phyloP scores from a whole-genome alignment of 495 filamentous ascomycete genomes.

The Aeminium ludgeri region DNA sequence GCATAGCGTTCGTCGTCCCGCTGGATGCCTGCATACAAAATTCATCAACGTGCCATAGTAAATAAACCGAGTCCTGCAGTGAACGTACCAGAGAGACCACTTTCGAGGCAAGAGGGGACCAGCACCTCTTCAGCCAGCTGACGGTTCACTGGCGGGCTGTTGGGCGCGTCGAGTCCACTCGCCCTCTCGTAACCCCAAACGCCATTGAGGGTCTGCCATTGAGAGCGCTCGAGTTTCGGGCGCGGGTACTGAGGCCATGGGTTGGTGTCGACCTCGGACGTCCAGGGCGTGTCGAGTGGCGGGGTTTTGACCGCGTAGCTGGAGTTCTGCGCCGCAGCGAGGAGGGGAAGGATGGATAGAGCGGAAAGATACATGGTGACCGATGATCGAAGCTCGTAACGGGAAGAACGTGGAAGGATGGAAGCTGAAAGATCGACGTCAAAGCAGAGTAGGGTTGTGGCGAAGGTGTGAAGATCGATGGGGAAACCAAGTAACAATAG shows the following conservation, averaged over 20 bases:
- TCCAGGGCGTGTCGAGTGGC: slow-evolving; percentile 55
- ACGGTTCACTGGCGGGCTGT: slow-evolving; percentile 28
- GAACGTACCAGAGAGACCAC: slow-evolving; percentile 31
- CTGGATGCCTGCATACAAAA: slow-evolving; percentile 33
- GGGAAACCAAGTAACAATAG: no score
- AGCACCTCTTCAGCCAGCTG: slow-evolving; percentile 34
- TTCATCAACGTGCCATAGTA: neutral
- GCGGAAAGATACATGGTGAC: no score
- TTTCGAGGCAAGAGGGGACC: slow-evolving; percentile 50
- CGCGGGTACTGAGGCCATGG: slow-evolving; percentile 55
- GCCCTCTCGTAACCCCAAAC: slow-evolving; percentile 47
- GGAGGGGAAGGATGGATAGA: no score
- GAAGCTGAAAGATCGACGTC: no score
- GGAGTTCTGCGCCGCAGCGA: no score
- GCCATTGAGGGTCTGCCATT: slow-evolving; percentile 49
- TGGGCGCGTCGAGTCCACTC: slow-evolving; percentile 23
- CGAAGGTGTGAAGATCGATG: no score
- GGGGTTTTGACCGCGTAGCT: no score
- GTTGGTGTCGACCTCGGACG: slow-evolving; percentile 39
- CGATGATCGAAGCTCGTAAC: no score
- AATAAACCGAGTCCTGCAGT: neutral
- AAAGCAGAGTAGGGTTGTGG: no score
- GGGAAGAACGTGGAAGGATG: no score
- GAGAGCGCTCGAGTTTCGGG: slow-evolving; percentile 38
- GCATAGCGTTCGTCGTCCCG: slow-evolving; percentile 32